Conservation (phyloP, 495 filamentous ascomycete species). For the Hypomontagnella submonticulosa region DNA sequence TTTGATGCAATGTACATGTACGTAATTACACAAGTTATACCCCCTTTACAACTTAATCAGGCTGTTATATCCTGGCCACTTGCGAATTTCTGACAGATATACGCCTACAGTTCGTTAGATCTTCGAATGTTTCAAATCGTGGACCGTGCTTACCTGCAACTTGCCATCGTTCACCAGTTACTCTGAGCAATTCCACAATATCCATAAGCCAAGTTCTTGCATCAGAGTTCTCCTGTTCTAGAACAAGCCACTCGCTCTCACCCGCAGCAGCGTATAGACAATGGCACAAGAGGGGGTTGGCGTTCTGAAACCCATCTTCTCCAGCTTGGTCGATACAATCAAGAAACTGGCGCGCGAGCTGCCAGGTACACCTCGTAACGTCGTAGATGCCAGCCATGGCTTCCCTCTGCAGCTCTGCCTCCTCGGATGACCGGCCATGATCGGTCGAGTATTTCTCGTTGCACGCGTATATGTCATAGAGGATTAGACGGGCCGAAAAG, state of each 20-base stretch:
- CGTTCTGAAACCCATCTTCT: not conserved
- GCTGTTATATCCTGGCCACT: slow-evolving; percentile 37
- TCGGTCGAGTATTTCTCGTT: slow-evolving; percentile 40
- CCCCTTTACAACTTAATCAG: slow-evolving; percentile 2
- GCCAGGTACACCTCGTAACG: slow-evolving; percentile 10
- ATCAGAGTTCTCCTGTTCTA: slow-evolving; percentile 28
- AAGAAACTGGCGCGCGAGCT: slow-evolving; percentile 27
- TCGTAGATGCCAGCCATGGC: slow-evolving; percentile 33
- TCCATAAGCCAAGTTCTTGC: slow-evolving; percentile 23
- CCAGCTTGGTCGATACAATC: slow-evolving; percentile 4
- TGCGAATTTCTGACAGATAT: slow-evolving; percentile 35
- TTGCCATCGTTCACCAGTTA: slow-evolving; percentile 34
- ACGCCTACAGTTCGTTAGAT: slow-evolving; percentile 20
- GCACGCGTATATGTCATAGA: slow-evolving; percentile 39
- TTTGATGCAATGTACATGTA: too few species aligned
- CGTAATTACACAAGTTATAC: not conserved
- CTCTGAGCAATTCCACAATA: slow-evolving; percentile 25
- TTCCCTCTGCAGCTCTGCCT: slow-evolving; percentile 34
- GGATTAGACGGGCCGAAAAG: slow-evolving; percentile 35
- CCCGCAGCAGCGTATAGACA: slow-evolving; percentile 36
- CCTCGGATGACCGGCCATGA: slow-evolving; percentile 36
- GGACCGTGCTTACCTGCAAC: slow-evolving; percentile 21
- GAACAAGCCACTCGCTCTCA: slow-evolving; percentile 39
- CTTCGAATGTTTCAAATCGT: not conserved
- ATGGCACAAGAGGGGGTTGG: slow-evolving; percentile 33